A percentile compares a stretch with the other conserved stretches of the same genome.
Evolutionary conservation across 2,329 filamentous ascomycete genomes (phyloP).

Genomic region (Arthrobotrys musiformis): DNA sequence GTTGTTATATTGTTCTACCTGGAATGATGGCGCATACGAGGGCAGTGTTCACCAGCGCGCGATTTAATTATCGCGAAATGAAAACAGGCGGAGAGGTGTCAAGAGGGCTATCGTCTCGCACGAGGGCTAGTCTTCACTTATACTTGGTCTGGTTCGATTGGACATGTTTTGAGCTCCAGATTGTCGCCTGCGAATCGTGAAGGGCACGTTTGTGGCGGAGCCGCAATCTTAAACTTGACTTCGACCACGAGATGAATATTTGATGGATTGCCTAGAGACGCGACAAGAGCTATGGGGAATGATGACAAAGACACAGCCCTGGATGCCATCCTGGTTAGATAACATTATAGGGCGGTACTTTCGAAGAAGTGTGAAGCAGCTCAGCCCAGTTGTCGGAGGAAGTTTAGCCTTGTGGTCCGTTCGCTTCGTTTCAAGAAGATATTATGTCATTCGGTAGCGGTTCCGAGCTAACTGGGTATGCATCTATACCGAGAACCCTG

Average conservation of each 20-base stretch:
- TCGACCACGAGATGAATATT: neutral
- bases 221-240: conserved; percentile 30
- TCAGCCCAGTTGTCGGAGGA: conserved; percentile 8
- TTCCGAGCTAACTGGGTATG: neutral
- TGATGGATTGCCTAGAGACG: neutral
- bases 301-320: conserved; percentile 21
- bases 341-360: neutral
- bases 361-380: neutral
- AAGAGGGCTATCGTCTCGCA: neutral
- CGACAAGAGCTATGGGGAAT: neutral
- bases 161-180: neutral
- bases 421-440: conserved; percentile 1
- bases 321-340: neutral
- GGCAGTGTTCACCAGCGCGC: neutral
- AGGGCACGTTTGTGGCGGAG: conserved; percentile 33
- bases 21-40: neutral
- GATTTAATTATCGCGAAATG: neutral
- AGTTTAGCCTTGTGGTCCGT: neutral
- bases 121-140: too few relatives aligned
- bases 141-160: neutral
- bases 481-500: neutral
- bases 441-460: conserved; percentile 12
- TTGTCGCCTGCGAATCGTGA: conserved; percentile 5
- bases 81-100: neutral
- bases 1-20: too few relatives aligned